Evolutionary conservation across 2,329 filamentous ascomycete species (phyloP).

Genomic region (Sclerotinia borealis): DNA sequence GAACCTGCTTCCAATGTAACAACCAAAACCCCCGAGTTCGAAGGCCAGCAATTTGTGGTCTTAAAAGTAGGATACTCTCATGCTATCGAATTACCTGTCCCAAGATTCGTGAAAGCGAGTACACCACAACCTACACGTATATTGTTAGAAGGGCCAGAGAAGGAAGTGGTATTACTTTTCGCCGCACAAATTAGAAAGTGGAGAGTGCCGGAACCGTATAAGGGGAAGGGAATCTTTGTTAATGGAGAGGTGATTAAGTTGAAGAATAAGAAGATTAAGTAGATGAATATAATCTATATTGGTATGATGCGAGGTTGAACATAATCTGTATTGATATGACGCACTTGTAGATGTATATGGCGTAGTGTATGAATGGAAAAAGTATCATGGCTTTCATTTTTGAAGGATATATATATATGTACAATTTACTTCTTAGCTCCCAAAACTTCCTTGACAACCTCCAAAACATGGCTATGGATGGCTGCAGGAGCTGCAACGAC

Average conservation of each 20-base stretch:
- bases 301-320: constrained; percentile 21
- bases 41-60: constrained; percentile 81
- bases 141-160: constrained; percentile 80
- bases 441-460: constrained; percentile 77
- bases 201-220: constrained; percentile 93
- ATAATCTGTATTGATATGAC: constrained; percentile 25
- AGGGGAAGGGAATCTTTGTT: constrained; percentile 98
- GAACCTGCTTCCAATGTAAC: constrained; percentile 59
- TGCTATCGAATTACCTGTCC: constrained; percentile 83
- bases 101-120: constrained; percentile 75
- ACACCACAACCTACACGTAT: constrained; percentile 88
- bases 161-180: constrained; percentile 82
- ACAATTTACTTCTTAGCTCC: constrained; percentile 34
- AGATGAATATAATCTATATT: constrained; percentile 34
- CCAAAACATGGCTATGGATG: constrained; percentile 70
- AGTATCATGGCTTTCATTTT: not conserved
- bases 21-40: constrained; percentile 61
- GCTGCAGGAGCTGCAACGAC: constrained; percentile 80
- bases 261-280: constrained; percentile 97
- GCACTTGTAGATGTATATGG: constrained; percentile 17
- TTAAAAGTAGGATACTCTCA: constrained; percentile 97
- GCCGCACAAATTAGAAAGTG: constrained; percentile 82
- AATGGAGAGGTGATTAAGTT: constrained; percentile 96
- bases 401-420: constrained; percentile 2
- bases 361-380: constrained; percentile 1